A percentile compares a stretch with the other conserved stretches of the same genome.
These are phyloP conservation scores for Rhodomyrtus tomentosa DNA, from an alignment of 345 rosid genomes.

Conservation along the genomic window DNA sequence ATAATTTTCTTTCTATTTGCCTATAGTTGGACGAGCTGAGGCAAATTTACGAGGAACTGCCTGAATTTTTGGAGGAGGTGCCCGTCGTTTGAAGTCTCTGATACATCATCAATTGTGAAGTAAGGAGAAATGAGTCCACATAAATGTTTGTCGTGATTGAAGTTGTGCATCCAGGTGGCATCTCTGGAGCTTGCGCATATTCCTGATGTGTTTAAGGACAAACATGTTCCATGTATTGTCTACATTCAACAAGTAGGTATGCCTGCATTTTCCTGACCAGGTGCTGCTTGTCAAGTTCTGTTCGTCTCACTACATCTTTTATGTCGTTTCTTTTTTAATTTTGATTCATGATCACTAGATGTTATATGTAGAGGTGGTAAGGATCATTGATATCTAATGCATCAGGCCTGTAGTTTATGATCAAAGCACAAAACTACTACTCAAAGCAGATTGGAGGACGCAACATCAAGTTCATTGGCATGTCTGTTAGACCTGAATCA, in stretches of 20 bases:
- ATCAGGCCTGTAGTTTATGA: neutral
- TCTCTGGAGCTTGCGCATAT: slow-evolving; percentile 55
- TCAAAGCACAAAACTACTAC: neutral
- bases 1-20: neutral
- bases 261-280: slow-evolving; percentile 17
- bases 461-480: neutral
- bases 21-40: slow-evolving; percentile 82
- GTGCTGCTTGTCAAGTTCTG: neutral
- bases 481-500: neutral
- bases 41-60: slow-evolving; percentile 89
- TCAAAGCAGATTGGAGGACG: neutral
- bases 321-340: neutral
- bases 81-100: slow-evolving; percentile 4
- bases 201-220: slow-evolving; percentile 44
- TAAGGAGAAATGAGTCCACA: slow-evolving; percentile 1
- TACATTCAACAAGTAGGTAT: slow-evolving; percentile 87
- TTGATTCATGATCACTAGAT: neutral
- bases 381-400: neutral
- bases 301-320: neutral
- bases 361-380: neutral
- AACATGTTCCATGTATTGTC: slow-evolving; percentile 51
- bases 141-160: slow-evolving; percentile 1
- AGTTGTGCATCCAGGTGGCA: slow-evolving; percentile 45
- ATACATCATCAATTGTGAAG: neutral
- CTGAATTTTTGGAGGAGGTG: slow-evolving; percentile 85